Evolutionary conservation across 768 basidiomycete species (phyloP), one percentile per base, ranked within the genome.

Genomic region (Galerina marginata): DNA sequence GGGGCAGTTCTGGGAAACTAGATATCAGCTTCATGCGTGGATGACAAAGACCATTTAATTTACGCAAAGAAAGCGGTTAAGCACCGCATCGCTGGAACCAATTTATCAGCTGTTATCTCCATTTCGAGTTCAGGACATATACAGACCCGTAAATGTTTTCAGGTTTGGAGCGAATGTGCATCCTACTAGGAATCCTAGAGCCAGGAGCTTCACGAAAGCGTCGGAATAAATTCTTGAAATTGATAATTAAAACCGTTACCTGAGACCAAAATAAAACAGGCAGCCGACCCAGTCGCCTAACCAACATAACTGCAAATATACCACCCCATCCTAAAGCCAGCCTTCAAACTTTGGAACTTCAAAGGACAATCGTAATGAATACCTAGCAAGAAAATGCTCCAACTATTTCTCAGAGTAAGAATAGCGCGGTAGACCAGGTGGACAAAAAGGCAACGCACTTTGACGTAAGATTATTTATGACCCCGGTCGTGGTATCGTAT

Each of bases 211-310:
- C 33, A 9, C 15, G 59, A 20, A 33, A 14, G n/a, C 23, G 5
- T 46, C 50, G 52, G 15, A 23, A 14, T 14, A 57, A 12, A 20
- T 25, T 40, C 20, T 15, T 26, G n/a, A 23, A n/a, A 11, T 14
- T 20, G 40, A 26, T 37, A 52, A 39, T 33, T 2, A 23, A 4
- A 59, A 25, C 1, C n/a, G 42, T 38, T 53, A 84, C 84, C 74
- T 90, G 88, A 0, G 86, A 86, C 89, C 89, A 91, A 73, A 89
- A 90, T 42, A 91, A 70, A 20, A 90, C 74, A 0, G 89, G 89
- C 2, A 91, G 79, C 42, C 89, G 83, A 9, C 89, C 89, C 49
- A 74, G 81, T 14, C 86, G 82, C 44, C 87, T 78, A 69, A 89
- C 84, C 42, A 88, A 70, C 76, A 89, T 85, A 6, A 88, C 86